phyloP scores from a whole-genome alignment of 768 basidiomycete species.

The Xerocomus spinulosus region DNA sequence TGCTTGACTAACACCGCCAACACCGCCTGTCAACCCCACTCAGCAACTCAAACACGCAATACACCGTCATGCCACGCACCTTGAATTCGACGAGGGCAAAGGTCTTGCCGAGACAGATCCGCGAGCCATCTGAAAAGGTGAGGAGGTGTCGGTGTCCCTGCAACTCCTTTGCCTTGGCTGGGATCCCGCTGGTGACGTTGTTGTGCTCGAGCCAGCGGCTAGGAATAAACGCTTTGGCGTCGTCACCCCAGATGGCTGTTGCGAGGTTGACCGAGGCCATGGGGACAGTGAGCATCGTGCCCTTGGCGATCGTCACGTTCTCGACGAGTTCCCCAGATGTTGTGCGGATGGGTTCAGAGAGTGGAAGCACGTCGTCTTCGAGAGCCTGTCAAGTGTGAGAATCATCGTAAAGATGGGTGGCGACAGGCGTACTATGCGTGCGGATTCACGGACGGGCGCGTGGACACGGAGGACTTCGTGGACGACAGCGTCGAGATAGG shows the following conservation, averaged over 20 bases:
- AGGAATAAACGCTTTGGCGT: conserved; percentile 55
- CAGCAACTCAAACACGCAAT: too few relatives aligned
- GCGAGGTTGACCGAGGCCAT: conserved; percentile 47
- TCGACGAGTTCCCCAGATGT: conserved; percentile 36
- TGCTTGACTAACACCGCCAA: conserved; percentile 40
- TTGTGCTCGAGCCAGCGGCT: conserved; percentile 53
- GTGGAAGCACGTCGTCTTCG: conserved; percentile 56
- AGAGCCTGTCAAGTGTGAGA: conserved; percentile 30
- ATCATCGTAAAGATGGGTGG: background rate
- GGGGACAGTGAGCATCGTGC: conserved; percentile 40
- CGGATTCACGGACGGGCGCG: conserved; percentile 31
- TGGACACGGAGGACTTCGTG: conserved; percentile 45
- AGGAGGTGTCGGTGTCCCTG: conserved; percentile 49
- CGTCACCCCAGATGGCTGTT: conserved; percentile 54
- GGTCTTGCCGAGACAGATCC: conserved; percentile 45
- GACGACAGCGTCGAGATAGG: conserved; percentile 51
- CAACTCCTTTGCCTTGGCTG: conserved; percentile 34
- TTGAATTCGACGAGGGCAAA: conserved; percentile 43
- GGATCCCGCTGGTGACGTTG: conserved; percentile 14
- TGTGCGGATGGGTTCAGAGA: conserved; percentile 45
- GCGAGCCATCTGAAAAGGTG: conserved; percentile 48
- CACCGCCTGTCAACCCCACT: conserved; percentile 31
- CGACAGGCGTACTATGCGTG: conserved; percentile 6
- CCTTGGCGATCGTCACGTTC: conserved; percentile 43
- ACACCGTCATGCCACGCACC: conserved; percentile 8